phyloP scores from a whole-genome alignment of 257 asterid genomes.

The Handroanthus guayacan region DNA sequence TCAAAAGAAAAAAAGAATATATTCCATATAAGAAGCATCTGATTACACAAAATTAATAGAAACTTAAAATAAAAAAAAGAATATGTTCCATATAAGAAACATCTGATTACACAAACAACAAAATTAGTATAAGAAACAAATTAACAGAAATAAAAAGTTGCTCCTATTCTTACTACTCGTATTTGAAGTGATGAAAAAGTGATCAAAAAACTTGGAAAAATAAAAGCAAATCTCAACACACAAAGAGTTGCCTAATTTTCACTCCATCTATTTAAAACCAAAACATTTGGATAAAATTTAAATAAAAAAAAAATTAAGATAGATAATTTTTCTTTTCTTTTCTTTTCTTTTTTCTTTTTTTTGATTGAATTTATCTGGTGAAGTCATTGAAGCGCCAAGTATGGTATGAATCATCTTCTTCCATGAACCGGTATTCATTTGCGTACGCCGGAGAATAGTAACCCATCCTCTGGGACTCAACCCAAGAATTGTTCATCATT shows the following conservation, averaged over 20 bases:
- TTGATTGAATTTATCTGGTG: constrained; percentile 50
- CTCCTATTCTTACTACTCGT: constrained; percentile 9
- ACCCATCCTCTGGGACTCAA: constrained; percentile 47
- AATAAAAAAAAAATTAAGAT: constrained; percentile 33
- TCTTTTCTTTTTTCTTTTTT: not conserved
- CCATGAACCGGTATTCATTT: constrained; percentile 64
- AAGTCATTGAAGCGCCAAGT: constrained; percentile 87
- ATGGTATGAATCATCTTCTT: constrained; percentile 63
- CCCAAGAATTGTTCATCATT: constrained; percentile 63
- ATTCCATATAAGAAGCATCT: not conserved
- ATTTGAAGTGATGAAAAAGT: not conserved
- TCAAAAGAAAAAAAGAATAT: not conserved
- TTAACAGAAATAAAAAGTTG: constrained; percentile 34
- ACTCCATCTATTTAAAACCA: constrained; percentile 59
- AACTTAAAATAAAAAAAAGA: not conserved
- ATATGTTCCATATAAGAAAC: no score
- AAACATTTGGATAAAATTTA: no score
- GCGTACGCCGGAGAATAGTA: constrained; percentile 49
- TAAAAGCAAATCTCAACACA: constrained; percentile 37
- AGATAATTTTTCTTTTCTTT: not conserved
- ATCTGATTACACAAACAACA: no score
- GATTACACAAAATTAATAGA: constrained; percentile 35
- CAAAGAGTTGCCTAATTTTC: constrained; percentile 78
- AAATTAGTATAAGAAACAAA: constrained; percentile 35
- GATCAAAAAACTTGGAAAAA: constrained; percentile 36